Percentiles rank a stretch among this genome's conserved stretches.
Conservation (phyloP, 2,329 filamentous ascomycete species). For the Dactylellina drechsleri region DNA sequence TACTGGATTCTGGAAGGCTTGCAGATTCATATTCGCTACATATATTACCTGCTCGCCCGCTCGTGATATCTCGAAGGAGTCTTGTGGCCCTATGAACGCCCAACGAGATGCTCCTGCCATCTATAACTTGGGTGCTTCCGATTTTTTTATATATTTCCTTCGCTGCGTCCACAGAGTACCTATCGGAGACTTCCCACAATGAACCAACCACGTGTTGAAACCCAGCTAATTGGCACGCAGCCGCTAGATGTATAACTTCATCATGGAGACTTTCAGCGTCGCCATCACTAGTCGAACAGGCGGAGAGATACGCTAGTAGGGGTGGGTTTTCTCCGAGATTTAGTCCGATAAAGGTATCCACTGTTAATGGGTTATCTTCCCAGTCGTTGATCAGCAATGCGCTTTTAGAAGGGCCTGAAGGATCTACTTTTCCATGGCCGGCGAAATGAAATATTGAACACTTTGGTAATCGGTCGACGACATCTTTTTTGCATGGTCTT, state of each 20-base stretch:
- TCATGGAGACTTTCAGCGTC: conserved; percentile 1
- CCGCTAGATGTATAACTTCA: conserved; percentile 7
- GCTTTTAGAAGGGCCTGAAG: conserved; percentile 59
- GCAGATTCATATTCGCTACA: too few species aligned
- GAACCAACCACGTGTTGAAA: conserved; percentile 60
- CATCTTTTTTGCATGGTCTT: conserved; percentile 37
- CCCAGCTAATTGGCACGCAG: conserved; percentile 18
- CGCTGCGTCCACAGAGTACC: conserved; percentile 48
- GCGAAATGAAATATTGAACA: conserved; percentile 64
- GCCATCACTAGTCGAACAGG: conserved; percentile 19
- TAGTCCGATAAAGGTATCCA: background rate
- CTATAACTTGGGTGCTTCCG: background rate
- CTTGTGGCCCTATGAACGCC: conserved; percentile 26
- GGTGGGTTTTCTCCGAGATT: conserved; percentile 4
- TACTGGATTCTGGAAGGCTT: too few species aligned
- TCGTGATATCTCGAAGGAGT: too few species aligned
- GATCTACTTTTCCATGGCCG: conserved; percentile 60
- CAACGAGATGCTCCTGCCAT: background rate
- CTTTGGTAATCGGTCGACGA: background rate
- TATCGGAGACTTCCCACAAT: conserved; percentile 61
- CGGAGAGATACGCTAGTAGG: conserved; percentile 16
- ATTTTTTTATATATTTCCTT: conserved; percentile 37
- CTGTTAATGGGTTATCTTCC: conserved; percentile 3
- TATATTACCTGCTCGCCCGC: too few species aligned
- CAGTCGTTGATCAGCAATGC: conserved; percentile 56